Conservation (phyloP, 768 basidiomycete genomes). For the Lactarius sanguifluus region DNA sequence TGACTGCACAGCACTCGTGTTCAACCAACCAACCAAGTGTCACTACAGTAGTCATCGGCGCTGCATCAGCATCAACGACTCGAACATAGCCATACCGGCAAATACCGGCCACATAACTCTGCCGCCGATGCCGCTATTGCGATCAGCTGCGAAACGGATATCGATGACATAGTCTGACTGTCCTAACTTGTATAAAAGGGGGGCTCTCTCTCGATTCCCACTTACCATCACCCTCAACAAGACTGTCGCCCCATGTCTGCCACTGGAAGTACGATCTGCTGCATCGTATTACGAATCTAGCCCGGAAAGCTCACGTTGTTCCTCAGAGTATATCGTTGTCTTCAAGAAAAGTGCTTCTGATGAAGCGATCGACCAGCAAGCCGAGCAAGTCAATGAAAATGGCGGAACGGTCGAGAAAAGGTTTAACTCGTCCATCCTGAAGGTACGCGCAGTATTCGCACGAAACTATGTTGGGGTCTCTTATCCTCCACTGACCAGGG, state of each 20-base stretch:
- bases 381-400: slow-evolving; percentile 38
- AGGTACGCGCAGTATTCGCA: not conserved
- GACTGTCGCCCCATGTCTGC: slow-evolving; percentile 29
- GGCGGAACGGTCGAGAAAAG: slow-evolving; percentile 47
- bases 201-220: not conserved
- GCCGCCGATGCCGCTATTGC: not conserved
- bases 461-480: not conserved
- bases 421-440: slow-evolving; percentile 39
- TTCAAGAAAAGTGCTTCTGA: slow-evolving; percentile 49
- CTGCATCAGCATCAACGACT: not conserved
- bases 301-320: slow-evolving; percentile 28
- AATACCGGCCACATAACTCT: not conserved
- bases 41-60: not conserved
- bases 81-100: slow-evolving; percentile 7
- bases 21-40: not conserved
- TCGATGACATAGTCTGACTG: not conserved
- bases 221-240: not conserved
- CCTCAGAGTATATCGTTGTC: slow-evolving; percentile 52
- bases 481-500: slow-evolving; percentile 36
- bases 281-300: not conserved
- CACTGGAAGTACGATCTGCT: slow-evolving; percentile 24
- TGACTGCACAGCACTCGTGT: slow-evolving; percentile 4
- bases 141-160: not conserved
- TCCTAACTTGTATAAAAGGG: not conserved
- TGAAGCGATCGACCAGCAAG: slow-evolving; percentile 45